Percentiles rank a stretch among this genome's conserved stretches.
Conservation (phyloP, 73 alveolate species). For the Paramecium tetraurelia region DNA sequence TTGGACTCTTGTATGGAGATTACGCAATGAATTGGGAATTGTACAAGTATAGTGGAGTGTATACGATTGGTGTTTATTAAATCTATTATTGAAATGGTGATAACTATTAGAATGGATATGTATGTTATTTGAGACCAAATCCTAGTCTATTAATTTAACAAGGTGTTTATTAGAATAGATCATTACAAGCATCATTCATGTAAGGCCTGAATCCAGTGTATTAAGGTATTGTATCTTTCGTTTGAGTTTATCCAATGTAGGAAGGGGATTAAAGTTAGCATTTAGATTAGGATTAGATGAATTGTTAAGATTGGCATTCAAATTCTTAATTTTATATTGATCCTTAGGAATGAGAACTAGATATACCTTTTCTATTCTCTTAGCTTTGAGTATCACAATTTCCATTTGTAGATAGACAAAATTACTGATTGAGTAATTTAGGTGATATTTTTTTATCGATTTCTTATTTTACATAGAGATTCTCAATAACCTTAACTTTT, state of each 20-base stretch:
- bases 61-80: constrained; percentile 10
- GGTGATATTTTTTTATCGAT: neutral
- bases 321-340: neutral
- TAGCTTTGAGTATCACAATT: constrained; percentile 11
- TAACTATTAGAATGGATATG: neutral
- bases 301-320: neutral
- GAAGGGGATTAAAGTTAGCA: neutral
- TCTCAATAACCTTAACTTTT: neutral
- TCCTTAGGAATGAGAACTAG: neutral
- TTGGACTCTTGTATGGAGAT: constrained; percentile 11
- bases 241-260: neutral
- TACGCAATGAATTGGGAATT: neutral
- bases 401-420: neutral
- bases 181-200: neutral
- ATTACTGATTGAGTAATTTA: neutral
- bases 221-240: neutral
- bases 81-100: constrained; percentile 24
- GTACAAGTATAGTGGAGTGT: neutral
- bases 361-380: constrained; percentile 28
- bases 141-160: constrained; percentile 16
- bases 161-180: neutral
- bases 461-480: neutral
- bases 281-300: neutral
- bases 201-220: neutral
- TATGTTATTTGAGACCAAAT: neutral